Evolutionary conservation across 2,329 filamentous ascomycete species (phyloP), one percentile per base, ranked within the genome.

Genomic region (Cryphonectria carpinicola): DNA sequence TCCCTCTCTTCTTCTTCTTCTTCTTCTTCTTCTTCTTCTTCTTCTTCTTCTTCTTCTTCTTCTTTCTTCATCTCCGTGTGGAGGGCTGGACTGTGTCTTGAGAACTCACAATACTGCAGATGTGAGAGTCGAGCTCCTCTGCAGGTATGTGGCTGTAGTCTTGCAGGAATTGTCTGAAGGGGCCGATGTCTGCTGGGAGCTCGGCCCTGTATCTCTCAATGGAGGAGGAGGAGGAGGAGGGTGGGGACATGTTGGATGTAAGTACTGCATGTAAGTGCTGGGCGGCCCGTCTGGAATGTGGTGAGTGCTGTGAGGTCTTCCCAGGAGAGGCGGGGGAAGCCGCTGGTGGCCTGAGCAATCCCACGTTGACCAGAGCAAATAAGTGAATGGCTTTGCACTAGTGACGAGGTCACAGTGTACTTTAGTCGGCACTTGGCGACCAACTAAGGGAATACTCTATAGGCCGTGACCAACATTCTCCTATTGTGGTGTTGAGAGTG

Each of bases 151-250:
- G 11, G 49, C 46, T 66, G 32, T 66, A 66, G 4, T 66, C 46
- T 6, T 66, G 65, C 14, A 66, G 65, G 22, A 58, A 39, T 14
- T 43, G n/a, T 32, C 32, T 56, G 65, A 58, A 66, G 19, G 65
- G 65, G 11, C 49, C 65, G 52, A 58, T 66, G n/a, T 66, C 65
- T 39, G 49, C 35, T 32, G 65, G 65, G n/a, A 66, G 65, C 32
- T 66, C 52, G 17, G 46, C 65, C 35, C 46, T 56, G 35, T 56
- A 58, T 43, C 37, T 67, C 13, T 52, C 25, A 14, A 10, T 52
- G 61, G 13, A 37, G 8, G 22, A n/a, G 17, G 54, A 61, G 17
- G 54, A 61, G 6, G 37, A 39, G 37, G 37, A 39, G 37, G 10
- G 32, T 32, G 32, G 10, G 37, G 67, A 69, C 43, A 72, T 67